Conservation (phyloP, 345 rosid species). For the Isatis tinctoria region DNA sequence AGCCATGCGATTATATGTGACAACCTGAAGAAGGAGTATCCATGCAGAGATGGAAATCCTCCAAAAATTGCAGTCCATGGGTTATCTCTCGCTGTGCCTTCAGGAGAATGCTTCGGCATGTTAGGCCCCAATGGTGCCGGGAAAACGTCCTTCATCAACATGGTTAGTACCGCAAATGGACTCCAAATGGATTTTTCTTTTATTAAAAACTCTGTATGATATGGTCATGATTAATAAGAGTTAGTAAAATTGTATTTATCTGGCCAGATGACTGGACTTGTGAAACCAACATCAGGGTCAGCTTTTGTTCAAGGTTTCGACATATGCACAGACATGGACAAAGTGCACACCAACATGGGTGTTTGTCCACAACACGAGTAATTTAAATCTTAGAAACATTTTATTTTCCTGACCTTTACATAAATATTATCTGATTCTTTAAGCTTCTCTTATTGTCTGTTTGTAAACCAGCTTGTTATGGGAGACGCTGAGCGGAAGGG, state of each 20-base stretch:
- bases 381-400: conserved; percentile 20
- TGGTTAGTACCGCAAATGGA: conserved; percentile 48
- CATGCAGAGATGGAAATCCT: conserved; percentile 87
- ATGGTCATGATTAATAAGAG: not conserved
- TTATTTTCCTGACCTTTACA: not conserved
- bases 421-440: not conserved
- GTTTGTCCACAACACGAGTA: conserved; percentile 98
- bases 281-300: conserved; percentile 73
- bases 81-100: conserved; percentile 82
- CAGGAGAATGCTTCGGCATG: conserved; percentile 96
- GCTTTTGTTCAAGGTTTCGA: conserved; percentile 76
- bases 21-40: conserved; percentile 73
- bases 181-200: too few species aligned
- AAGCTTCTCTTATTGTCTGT: conserved; percentile 3
- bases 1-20: conserved; percentile 64
- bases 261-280: conserved; percentile 86
- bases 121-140: conserved; percentile 99
- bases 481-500: conserved; percentile 88
- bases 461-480: conserved; percentile 78
- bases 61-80: conserved; percentile 85
- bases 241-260: not conserved
- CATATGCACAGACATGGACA: conserved; percentile 65
- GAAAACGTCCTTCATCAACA: conserved; percentile 84
- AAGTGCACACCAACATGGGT: conserved; percentile 85
- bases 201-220: not conserved